Evolutionary conservation across 129 eudicot genomes (phyloP).

Genomic region (Flaveria brownii): DNA sequence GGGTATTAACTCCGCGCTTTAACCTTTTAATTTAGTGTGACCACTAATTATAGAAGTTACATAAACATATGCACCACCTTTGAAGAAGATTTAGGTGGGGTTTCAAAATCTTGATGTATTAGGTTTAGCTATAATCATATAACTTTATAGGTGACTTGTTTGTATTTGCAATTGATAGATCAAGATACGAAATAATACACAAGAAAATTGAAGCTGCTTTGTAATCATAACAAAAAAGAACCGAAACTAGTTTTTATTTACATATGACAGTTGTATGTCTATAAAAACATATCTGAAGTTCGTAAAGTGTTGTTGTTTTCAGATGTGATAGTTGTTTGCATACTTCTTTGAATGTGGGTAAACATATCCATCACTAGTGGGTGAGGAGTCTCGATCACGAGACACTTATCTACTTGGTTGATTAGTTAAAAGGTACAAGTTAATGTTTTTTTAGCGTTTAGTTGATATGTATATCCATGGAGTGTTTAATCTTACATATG

Average conservation of each 20-base stretch:
- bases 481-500: not conserved
- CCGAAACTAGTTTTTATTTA: not conserved
- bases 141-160: not conserved
- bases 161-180: not conserved
- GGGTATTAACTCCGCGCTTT: slow-evolving; percentile 18
- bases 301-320: not conserved
- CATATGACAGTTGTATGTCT: not conserved
- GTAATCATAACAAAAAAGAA: not conserved
- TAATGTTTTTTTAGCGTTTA: not conserved
- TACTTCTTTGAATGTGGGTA: slow-evolving; percentile 11
- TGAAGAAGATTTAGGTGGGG: slow-evolving; percentile 47
- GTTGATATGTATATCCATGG: not conserved
- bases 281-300: not conserved
- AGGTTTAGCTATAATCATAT: slow-evolving; percentile 29
- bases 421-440: not conserved
- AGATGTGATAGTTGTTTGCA: not conserved
- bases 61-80: slow-evolving; percentile 36
- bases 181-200: not conserved
- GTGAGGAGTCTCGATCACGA: slow-evolving; percentile 14
- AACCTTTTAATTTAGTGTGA: slow-evolving; percentile 28
- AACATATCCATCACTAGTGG: not conserved
- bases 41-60: slow-evolving; percentile 24
- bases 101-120: slow-evolving; percentile 36
- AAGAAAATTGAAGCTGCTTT: not conserved
- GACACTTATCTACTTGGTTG: not conserved